Evolutionary conservation across 352 stramenopile species (phyloP).

Genomic region (Phytophthora pisi): DNA sequence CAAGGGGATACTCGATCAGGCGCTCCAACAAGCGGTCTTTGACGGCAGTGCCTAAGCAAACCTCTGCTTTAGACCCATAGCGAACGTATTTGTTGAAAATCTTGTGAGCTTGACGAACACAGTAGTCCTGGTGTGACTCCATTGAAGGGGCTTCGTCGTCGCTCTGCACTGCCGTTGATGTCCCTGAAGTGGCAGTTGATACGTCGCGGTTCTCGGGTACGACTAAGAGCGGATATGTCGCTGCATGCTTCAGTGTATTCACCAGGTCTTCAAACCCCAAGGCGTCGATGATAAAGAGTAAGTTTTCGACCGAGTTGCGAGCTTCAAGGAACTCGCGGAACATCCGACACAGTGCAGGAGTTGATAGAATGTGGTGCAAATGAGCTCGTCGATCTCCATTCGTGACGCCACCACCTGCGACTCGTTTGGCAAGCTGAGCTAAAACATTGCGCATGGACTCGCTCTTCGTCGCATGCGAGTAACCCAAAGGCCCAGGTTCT

Average conservation of each 20-base stretch:
- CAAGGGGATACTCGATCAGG: conserved; percentile 52
- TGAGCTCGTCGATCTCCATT: conserved; percentile 51
- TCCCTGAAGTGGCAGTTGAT: not conserved
- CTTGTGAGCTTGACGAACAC: conserved; percentile 65
- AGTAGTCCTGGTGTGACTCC: conserved; percentile 59
- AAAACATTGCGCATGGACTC: conserved; percentile 65
- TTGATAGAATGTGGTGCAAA: conserved; percentile 60
- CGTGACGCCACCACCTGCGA: conserved; percentile 25
- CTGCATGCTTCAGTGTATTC: conserved; percentile 51
- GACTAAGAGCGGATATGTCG: conserved; percentile 9
- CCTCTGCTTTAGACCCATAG: conserved; percentile 72
- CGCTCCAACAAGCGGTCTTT: conserved; percentile 56
- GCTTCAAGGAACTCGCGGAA: conserved; percentile 65
- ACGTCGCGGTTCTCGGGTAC: conserved; percentile 10
- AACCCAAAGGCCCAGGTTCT: conserved; percentile 44
- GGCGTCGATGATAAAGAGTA: conserved; percentile 73
- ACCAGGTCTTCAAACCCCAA: conserved; percentile 71
- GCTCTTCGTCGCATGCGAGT: conserved; percentile 39
- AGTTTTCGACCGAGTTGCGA: conserved; percentile 61
- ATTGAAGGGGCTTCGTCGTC: conserved; percentile 12
- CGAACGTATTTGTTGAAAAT: conserved; percentile 84
- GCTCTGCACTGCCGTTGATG: not conserved
- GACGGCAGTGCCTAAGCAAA: conserved; percentile 49
- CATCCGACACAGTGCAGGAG: conserved; percentile 51
- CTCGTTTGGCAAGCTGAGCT: conserved; percentile 49